A percentile compares a stretch with the other conserved stretches of the same genome.
Evolutionary conservation across 805 yeast species (phyloP).

Genomic region (Kodamaea kakaduensis): DNA sequence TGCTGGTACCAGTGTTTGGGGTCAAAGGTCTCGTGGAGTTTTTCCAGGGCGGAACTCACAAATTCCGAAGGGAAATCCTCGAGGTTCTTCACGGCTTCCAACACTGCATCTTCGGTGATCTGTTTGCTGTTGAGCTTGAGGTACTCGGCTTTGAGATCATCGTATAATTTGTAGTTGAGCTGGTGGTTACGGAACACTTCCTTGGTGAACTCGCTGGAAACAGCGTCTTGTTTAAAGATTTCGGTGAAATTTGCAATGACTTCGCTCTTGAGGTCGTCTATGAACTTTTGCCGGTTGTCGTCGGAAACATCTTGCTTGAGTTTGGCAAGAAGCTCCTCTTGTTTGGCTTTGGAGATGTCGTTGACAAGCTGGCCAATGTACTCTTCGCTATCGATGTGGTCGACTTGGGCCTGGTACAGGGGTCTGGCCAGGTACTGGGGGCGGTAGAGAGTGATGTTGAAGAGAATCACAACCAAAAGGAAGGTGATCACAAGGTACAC

Average conservation of each 20-base stretch:
- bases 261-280: slow-evolving; percentile 8
- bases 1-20: slow-evolving; percentile 10
- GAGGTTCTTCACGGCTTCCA: slow-evolving; percentile 13
- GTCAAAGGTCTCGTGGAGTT: slow-evolving; percentile 10
- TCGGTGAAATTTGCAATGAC: slow-evolving; percentile 12
- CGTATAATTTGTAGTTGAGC: slow-evolving; percentile 12
- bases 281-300: slow-evolving; percentile 10
- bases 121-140: slow-evolving; percentile 8
- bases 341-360: slow-evolving; percentile 10
- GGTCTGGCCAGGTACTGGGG: neutral
- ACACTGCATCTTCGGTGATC: slow-evolving; percentile 12
- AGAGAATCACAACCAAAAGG: slow-evolving; percentile 9
- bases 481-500: slow-evolving; percentile 9
- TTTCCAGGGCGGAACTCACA: slow-evolving; percentile 8
- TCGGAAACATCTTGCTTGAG: slow-evolving; percentile 9
- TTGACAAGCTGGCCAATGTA: slow-evolving; percentile 7
- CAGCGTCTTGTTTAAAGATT: slow-evolving; percentile 9
- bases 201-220: slow-evolving; percentile 12
- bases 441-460: slow-evolving; percentile 10
- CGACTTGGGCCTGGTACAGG: slow-evolving; percentile 8
- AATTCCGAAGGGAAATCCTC: slow-evolving; percentile 9
- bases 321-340: slow-evolving; percentile 10
- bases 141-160: slow-evolving; percentile 14
- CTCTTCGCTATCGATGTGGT: slow-evolving; percentile 9
- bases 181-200: slow-evolving; percentile 12